Conservation (phyloP, 306 rosid species). For the Quillaja saponaria region DNA sequence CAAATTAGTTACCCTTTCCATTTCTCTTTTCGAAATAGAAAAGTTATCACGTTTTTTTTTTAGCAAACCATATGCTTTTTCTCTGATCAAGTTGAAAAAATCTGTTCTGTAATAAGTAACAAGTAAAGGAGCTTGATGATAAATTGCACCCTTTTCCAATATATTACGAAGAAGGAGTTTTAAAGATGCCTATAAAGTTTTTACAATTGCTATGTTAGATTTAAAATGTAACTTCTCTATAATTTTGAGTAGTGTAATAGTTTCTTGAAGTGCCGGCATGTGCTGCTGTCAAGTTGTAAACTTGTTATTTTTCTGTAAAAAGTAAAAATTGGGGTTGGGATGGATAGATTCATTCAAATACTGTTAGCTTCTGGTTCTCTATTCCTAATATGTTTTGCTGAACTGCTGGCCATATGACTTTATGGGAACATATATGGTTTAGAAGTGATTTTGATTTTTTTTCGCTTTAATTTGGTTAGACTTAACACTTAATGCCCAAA, state of each 20-base stretch:
- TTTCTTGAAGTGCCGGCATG: neutral
- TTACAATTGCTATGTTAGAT: no score
- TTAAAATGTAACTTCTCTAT: neutral
- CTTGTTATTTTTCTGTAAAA: neutral
- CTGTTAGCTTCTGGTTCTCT: constrained; percentile 1
- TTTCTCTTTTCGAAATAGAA: no score
- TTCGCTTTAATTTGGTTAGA: no score
- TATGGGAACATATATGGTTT: neutral
- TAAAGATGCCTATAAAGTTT: no score
- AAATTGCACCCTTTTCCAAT: neutral
- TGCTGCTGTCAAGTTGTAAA: constrained; percentile 14
- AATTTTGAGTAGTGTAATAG: constrained; percentile 6
- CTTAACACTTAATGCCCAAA: constrained; percentile 25
- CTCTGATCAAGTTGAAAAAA: no score
- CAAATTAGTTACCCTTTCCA: no score
- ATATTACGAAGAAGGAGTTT: neutral
- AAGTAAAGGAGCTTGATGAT: neutral
- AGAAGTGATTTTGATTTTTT: neutral
- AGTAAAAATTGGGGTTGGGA: neutral
- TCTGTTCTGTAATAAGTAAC: neutral
- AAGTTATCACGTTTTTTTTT: neutral
- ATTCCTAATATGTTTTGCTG: constrained; percentile 15
- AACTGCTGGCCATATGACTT: neutral
- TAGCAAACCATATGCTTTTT: no score
- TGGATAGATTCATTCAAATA: constrained; percentile 23